Conservation (phyloP, 352 stramenopile species). For the Phytophthora citrophthora region DNA sequence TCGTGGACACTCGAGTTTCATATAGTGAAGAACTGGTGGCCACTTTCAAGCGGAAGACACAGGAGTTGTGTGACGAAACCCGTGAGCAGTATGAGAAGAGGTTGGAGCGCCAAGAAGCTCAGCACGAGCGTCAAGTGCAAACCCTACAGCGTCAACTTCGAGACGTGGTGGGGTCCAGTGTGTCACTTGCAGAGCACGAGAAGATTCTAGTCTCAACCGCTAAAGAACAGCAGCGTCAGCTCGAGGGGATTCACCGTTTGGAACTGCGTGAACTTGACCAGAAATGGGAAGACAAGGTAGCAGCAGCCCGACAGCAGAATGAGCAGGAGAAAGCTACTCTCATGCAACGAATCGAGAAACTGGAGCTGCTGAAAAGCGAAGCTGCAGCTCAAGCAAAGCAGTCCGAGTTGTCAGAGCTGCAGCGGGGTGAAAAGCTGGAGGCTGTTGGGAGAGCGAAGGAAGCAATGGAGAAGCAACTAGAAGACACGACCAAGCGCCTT, state of each 20-base stretch:
- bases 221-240: slow-evolving; percentile 32
- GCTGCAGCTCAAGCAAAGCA: slow-evolving; percentile 31
- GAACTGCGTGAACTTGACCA: slow-evolving; percentile 39
- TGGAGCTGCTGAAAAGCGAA: slow-evolving; percentile 44
- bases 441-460: slow-evolving; percentile 13
- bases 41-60: slow-evolving; percentile 51
- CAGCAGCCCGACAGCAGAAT: slow-evolving; percentile 15
- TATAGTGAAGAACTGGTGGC: slow-evolving; percentile 24
- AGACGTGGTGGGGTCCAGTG: slow-evolving; percentile 49
- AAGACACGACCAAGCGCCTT: slow-evolving; percentile 25
- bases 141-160: slow-evolving; percentile 46
- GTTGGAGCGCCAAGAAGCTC: slow-evolving; percentile 45
- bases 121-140: slow-evolving; percentile 54
- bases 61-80: slow-evolving; percentile 62
- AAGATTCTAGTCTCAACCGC: slow-evolving; percentile 37
- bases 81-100: slow-evolving; percentile 60
- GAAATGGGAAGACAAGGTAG: slow-evolving; percentile 29
- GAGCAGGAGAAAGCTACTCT: slow-evolving; percentile 25
- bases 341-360: slow-evolving; percentile 40
- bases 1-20: not conserved
- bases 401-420: slow-evolving; percentile 22
- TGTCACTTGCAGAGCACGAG: slow-evolving; percentile 65
- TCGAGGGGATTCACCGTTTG: slow-evolving; percentile 30
- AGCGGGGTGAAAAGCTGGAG: slow-evolving; percentile 12
- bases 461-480: slow-evolving; percentile 25